phyloP scores from a whole-genome alignment of 768 basidiomycete genomes.

The Leccinum barrowsii region DNA sequence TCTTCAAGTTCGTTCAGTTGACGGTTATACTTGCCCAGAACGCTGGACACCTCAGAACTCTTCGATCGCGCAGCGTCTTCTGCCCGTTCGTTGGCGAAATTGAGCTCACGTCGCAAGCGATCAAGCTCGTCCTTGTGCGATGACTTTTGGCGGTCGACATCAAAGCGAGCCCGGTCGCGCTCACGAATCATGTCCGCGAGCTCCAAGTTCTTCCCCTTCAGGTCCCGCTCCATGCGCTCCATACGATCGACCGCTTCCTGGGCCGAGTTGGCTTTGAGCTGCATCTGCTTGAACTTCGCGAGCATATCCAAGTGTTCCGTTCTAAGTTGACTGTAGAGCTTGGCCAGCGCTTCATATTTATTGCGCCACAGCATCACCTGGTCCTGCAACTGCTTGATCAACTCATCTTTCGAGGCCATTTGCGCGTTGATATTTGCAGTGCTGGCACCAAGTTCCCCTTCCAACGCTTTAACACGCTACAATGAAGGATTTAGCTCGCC shows the following conservation, averaged over 20 bases:
- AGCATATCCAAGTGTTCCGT: slow-evolving; percentile 98
- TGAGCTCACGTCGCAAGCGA: slow-evolving; percentile 84
- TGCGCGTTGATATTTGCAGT: slow-evolving; percentile 78
- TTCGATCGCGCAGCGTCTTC: slow-evolving; percentile 90
- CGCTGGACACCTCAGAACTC: slow-evolving; percentile 85
- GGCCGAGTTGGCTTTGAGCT: slow-evolving; percentile 96
- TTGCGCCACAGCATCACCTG: slow-evolving; percentile 96
- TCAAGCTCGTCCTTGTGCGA: slow-evolving; percentile 95
- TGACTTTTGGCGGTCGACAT: slow-evolving; percentile 89
- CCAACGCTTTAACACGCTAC: slow-evolving; percentile 93
- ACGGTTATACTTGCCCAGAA: slow-evolving; percentile 92
- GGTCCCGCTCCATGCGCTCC: slow-evolving; percentile 97
- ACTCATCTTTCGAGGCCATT: slow-evolving; percentile 86
- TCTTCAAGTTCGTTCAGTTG: slow-evolving; percentile 97
- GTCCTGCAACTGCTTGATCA: slow-evolving; percentile 93
- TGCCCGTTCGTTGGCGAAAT: slow-evolving; percentile 96
- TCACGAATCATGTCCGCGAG: slow-evolving; percentile 99
- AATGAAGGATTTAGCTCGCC: slow-evolving; percentile 7
- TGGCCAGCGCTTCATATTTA: slow-evolving; percentile 98
- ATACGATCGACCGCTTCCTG: slow-evolving; percentile 97
- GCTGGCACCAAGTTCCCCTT: slow-evolving; percentile 79
- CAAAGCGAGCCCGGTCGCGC: slow-evolving; percentile 92
- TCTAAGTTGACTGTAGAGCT: slow-evolving; percentile 96
- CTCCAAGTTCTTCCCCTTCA: slow-evolving; percentile 98
- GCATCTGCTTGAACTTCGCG: slow-evolving; percentile 94